A percentile compares a stretch with the other conserved stretches of the same genome.
Evolutionary conservation across 2,329 filamentous ascomycete genomes (phyloP).

Genomic region (Thelonectria discophora): DNA sequence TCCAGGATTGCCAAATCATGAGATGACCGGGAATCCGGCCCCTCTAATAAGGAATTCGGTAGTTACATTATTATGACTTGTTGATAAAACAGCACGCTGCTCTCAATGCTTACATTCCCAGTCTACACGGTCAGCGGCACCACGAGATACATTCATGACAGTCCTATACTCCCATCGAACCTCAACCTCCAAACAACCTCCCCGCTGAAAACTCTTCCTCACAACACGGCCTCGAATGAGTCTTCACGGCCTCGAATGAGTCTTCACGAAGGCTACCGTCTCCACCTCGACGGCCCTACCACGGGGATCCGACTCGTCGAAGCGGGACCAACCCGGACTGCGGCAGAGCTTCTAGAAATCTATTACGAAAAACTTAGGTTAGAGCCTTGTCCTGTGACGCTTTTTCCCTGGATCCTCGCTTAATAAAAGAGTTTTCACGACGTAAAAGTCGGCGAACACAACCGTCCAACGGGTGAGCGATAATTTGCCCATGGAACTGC

Average conservation of each 20-base stretch:
- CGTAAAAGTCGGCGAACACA: constrained; percentile 19
- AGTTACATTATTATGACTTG: too few relatives aligned
- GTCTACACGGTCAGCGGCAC: too few relatives aligned
- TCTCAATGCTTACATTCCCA: too few relatives aligned
- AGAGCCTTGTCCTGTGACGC: constrained; percentile 14
- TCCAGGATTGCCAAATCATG: too few relatives aligned
- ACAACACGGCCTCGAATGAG: constrained; percentile 3
- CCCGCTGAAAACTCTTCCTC: constrained; percentile 4
- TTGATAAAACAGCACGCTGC: too few relatives aligned
- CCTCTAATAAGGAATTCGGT: too few relatives aligned
- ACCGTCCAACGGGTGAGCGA: background rate
- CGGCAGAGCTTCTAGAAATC: constrained; percentile 26
- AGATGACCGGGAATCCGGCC: too few relatives aligned
- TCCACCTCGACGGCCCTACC: constrained; percentile 23
- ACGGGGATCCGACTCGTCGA: constrained; percentile 1
- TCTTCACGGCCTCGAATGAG: constrained; percentile 3
- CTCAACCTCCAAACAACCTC: too few relatives aligned
- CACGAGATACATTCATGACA: too few relatives aligned
- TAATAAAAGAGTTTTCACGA: constrained; percentile 23
- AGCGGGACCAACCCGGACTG: constrained; percentile 17
- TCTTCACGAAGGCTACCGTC: background rate
- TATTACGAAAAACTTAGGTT: constrained; percentile 13
- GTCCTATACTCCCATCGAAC: too few relatives aligned
- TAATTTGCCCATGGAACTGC: constrained; percentile 3
- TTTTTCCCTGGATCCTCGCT: constrained; percentile 6